Evolutionary conservation across 805 yeast species (phyloP), one percentile per base, ranked within the genome.

Genomic region (Kodamaea kakaduensis): DNA sequence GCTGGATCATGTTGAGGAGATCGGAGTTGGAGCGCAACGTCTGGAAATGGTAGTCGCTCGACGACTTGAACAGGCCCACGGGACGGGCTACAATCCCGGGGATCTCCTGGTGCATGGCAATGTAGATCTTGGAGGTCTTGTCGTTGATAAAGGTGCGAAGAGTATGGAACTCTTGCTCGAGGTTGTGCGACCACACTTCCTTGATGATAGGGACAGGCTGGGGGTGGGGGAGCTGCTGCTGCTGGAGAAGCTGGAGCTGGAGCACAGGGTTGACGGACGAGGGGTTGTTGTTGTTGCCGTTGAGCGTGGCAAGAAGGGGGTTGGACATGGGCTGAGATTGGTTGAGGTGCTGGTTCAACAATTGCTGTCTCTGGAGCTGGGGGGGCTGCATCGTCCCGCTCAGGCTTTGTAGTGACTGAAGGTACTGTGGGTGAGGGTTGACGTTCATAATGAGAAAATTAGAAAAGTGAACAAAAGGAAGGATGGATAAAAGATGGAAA

Each of bases 21-120:
- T 93, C 98, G 3, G 93, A 84, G 56, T 93, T 93, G 7, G 94
- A 72, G 52, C 98, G 74, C 61, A 93, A 73, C 0, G 97, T 90
- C 59, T 93, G 98, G 55, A 90, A 93, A 58, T 93, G 97, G 59
- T 88, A 93, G 58, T 93, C 97, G 16, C 83, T 73, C 10, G 93
- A 84, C 2, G 93, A 79, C 49, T 86, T 78, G 61, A 93, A 93
- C 13, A 85, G 78, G 13, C 98, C 98, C 41, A 93, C 84, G 10
- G 98, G 98, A 49, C 98, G 75, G 2, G 96, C 96, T 17, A 90
- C 82, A 15, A 94, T 85, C 0, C 98, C 98, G 0, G 96, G 96
- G 54, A 93, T 88, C 58, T 93, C 97, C 31, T 94, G 88, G 48
- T 88, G 89, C 40, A 88, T 74, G 3, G 85, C 73, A 17, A 83